A percentile compares a stretch with the other conserved stretches of the same genome.
phyloP scores from a whole-genome alignment of 2,329 filamentous ascomycete species.

The Rhynchosporium agropyri region DNA sequence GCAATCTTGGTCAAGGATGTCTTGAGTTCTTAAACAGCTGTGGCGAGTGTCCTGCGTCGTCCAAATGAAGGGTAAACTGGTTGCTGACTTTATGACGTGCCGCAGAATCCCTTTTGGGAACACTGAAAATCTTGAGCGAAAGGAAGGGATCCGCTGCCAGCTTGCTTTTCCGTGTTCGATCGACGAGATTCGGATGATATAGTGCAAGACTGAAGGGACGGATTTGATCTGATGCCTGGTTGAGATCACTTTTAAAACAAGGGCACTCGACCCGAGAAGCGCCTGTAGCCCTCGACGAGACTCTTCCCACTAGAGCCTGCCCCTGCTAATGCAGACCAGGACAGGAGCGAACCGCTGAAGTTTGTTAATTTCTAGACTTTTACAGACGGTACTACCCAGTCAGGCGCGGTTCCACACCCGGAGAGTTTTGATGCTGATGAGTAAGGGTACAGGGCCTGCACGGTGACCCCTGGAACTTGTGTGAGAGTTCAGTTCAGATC shows the following conservation, averaged over 20 bases:
- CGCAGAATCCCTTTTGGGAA: conserved; percentile 36
- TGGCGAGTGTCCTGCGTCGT: conserved; percentile 38
- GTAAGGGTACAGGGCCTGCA: conserved; percentile 37
- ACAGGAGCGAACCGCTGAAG: conserved; percentile 34
- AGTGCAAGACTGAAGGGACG: conserved; percentile 39
- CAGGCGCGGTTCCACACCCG: conserved; percentile 30
- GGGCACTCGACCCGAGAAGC: conserved; percentile 40
- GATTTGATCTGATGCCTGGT: conserved; percentile 36
- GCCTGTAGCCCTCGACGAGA: conserved; percentile 34
- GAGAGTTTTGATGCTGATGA: conserved; percentile 32
- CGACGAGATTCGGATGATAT: conserved; percentile 41
- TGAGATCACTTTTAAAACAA: conserved; percentile 38
- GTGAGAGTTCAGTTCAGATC: conserved; percentile 11
- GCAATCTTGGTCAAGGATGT: conserved; percentile 34
- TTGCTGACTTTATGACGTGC: conserved; percentile 41
- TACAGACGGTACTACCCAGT: conserved; percentile 15
- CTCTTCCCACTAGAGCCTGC: conserved; percentile 22
- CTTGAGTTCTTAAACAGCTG: conserved; percentile 32
- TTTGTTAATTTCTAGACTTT: conserved; percentile 29
- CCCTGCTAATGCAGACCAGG: conserved; percentile 30
- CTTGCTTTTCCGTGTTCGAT: conserved; percentile 38
- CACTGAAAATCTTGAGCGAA: conserved; percentile 31
- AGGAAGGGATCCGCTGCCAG: conserved; percentile 35
- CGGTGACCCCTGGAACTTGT: conserved; percentile 31
- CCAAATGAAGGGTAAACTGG: conserved; percentile 41